phyloP scores from a whole-genome alignment of 306 rosid genomes.

The Inga oerstediana region DNA sequence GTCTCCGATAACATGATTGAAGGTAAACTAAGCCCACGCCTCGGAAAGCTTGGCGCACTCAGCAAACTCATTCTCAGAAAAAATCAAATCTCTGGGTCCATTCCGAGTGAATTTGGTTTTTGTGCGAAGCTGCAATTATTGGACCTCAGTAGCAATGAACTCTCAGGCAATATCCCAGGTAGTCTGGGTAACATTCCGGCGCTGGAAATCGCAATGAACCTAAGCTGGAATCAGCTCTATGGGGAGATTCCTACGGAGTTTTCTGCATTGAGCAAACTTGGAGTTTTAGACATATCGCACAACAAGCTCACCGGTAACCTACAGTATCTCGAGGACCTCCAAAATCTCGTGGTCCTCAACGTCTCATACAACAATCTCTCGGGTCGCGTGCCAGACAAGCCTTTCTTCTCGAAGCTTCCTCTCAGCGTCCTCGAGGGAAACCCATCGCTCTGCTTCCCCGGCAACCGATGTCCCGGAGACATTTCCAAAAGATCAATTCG shows the following conservation, averaged over 20 bases:
- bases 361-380: slow-evolving; percentile 78
- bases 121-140: slow-evolving; percentile 66
- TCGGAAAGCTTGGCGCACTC: slow-evolving; percentile 64
- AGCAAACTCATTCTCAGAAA: slow-evolving; percentile 65
- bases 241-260: slow-evolving; percentile 73
- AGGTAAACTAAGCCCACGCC: slow-evolving; percentile 55
- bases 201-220: slow-evolving; percentile 78
- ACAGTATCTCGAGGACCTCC: slow-evolving; percentile 58
- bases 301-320: slow-evolving; percentile 75
- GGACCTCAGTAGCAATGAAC: slow-evolving; percentile 66
- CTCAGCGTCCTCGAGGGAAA: slow-evolving; percentile 70
- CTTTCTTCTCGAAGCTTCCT: slow-evolving; percentile 83
- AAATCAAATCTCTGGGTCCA: slow-evolving; percentile 65
- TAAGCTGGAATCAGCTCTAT: slow-evolving; percentile 72
- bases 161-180: slow-evolving; percentile 70
- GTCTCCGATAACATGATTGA: slow-evolving; percentile 71
- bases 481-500: not conserved
- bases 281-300: slow-evolving; percentile 77
- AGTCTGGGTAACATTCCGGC: slow-evolving; percentile 68
- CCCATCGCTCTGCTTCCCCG: slow-evolving; percentile 70
- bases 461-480: slow-evolving; percentile 46
- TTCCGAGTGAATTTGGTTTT: slow-evolving; percentile 67
- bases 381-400: slow-evolving; percentile 76
- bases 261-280: slow-evolving; percentile 65
- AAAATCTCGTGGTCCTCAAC: slow-evolving; percentile 87